Percentiles rank a stretch among this genome's conserved stretches.
Evolutionary conservation across 768 basidiomycete genomes (phyloP).

Genomic region (Rhodosporidiobolus sp.): DNA sequence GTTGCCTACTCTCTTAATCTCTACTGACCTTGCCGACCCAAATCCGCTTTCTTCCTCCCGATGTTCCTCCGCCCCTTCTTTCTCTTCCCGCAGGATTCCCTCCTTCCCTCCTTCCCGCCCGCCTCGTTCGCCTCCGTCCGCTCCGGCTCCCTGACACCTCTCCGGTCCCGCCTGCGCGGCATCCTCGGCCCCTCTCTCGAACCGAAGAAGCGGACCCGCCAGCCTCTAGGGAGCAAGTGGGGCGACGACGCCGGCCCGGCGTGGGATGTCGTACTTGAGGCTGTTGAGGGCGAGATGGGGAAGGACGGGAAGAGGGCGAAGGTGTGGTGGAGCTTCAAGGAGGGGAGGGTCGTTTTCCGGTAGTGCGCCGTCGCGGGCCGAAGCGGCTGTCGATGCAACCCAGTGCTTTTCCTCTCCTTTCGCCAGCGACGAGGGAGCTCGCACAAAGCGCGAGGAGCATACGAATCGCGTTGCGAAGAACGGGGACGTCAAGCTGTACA

Average conservation of each 20-base stretch:
- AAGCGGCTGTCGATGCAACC: too few species aligned
- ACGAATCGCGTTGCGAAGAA: too few species aligned
- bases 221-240: neutral
- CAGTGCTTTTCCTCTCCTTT: too few species aligned
- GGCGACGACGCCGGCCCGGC: neutral
- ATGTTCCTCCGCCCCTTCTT: too few species aligned
- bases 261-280: conserved; percentile 9
- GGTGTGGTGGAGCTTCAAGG: neutral
- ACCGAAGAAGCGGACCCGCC: neutral
- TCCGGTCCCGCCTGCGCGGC: neutral
- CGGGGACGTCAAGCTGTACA: too few species aligned
- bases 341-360: neutral
- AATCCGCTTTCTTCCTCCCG: neutral
- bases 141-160: neutral
- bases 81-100: neutral
- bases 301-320: neutral
- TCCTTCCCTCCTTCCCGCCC: neutral
- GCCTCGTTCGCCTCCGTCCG: neutral
- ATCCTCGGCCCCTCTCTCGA: neutral
- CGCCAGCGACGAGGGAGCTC: too few species aligned
- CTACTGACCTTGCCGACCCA: neutral
- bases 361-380: too few species aligned
- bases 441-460: too few species aligned
- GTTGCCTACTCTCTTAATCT: too few species aligned
- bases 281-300: neutral